Conservation (phyloP, 495 filamentous ascomycete genomes). For the Coniosporium apollinis region DNA sequence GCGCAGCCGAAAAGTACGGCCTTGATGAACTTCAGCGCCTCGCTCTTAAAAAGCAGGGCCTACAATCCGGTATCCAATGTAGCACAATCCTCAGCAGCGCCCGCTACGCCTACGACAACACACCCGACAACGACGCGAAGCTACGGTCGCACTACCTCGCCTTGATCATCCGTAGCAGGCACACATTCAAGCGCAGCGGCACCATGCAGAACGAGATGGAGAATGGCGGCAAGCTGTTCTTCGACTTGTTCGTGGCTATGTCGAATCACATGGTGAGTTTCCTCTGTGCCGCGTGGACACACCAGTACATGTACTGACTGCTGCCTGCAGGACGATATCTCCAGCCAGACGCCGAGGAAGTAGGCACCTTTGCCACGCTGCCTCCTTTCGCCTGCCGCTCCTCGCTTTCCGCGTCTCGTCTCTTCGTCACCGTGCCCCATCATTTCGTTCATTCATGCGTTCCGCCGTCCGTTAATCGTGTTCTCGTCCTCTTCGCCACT, state of each 20-base stretch:
- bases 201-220: constrained; percentile 98
- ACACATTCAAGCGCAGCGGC: constrained; percentile 80
- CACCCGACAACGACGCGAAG: constrained; percentile 74
- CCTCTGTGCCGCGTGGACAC: constrained; percentile 10
- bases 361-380: background rate
- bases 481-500: constrained; percentile 2
- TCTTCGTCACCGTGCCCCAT: background rate
- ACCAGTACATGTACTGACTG: background rate
- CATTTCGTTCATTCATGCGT: background rate
- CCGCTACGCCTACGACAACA: constrained; percentile 75
- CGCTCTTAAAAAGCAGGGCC: constrained; percentile 70
- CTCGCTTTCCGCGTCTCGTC: too few species aligned
- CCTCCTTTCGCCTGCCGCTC: too few species aligned
- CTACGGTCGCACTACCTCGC: constrained; percentile 83
- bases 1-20: constrained; percentile 65
- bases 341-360: constrained; percentile 3
- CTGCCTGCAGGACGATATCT: constrained; percentile 9
- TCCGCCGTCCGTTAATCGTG: background rate
- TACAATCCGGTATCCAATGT: constrained; percentile 61
- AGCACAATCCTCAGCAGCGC: constrained; percentile 71
- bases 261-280: constrained; percentile 60
- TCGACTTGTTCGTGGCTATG: constrained; percentile 84
- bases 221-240: constrained; percentile 69
- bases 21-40: constrained; percentile 70
- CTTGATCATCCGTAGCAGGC: constrained; percentile 68